Evolutionary conservation across 352 stramenopile genomes (phyloP).

Genomic region (Pseudoperonospora humuli): DNA sequence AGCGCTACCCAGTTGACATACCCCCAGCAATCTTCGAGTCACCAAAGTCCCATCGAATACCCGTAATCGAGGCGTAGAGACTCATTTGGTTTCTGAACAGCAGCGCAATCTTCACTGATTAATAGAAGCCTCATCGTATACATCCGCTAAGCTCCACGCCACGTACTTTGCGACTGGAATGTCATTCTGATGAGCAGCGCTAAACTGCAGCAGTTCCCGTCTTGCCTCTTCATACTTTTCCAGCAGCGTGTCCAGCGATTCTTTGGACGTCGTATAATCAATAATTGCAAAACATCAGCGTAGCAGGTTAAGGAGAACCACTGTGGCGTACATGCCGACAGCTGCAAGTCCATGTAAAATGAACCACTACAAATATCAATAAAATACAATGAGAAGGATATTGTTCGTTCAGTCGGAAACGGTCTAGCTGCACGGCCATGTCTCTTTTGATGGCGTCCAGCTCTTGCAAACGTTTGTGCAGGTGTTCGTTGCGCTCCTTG

Average conservation of each 20-base stretch:
- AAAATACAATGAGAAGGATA: slow-evolving; percentile 29
- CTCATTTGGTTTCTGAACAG: slow-evolving; percentile 62
- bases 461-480: slow-evolving; percentile 49
- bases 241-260: slow-evolving; percentile 47
- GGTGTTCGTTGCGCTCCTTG: slow-evolving; percentile 42
- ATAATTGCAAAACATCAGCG: slow-evolving; percentile 3
- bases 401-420: slow-evolving; percentile 62
- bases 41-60: slow-evolving; percentile 78
- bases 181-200: slow-evolving; percentile 55
- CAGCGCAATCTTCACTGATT: not conserved
- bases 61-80: slow-evolving; percentile 60
- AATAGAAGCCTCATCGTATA: not conserved
- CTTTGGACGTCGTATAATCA: slow-evolving; percentile 40
- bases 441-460: slow-evolving; percentile 59
- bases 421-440: slow-evolving; percentile 55
- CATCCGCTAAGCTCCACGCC: not conserved
- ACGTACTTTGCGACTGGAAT: slow-evolving; percentile 61
- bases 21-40: slow-evolving; percentile 37
- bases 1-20: slow-evolving; percentile 1
- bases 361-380: not conserved
- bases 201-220: slow-evolving; percentile 51
- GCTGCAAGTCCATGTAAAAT: not conserved
- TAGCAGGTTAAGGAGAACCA: slow-evolving; percentile 22
- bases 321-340: not conserved
- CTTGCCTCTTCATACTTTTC: slow-evolving; percentile 63